phyloP scores from a whole-genome alignment of 192 early-diverging fungal species.

The Endogone sp. region DNA sequence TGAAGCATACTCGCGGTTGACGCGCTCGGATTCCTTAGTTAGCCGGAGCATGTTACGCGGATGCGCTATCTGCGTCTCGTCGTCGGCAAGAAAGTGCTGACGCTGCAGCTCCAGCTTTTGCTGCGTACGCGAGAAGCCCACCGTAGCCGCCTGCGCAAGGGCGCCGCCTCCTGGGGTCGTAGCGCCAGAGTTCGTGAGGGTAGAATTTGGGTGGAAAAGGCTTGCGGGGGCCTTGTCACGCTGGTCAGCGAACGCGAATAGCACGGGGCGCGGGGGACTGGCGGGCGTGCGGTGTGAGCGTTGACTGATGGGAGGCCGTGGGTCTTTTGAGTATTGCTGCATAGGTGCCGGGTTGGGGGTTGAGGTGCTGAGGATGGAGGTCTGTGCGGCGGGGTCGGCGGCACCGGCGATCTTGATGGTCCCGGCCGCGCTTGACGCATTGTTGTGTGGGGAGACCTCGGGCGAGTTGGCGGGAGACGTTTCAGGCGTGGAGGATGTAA shows the following conservation, averaged over 20 bases:
- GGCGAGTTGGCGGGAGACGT: background rate
- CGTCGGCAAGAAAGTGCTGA: slow-evolving; percentile 33
- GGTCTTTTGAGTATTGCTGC: too few relatives aligned
- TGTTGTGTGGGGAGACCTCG: background rate
- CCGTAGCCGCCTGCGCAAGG: slow-evolving; percentile 4
- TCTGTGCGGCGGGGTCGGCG: background rate
- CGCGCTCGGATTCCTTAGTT: slow-evolving; percentile 38
- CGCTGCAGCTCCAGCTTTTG: slow-evolving; percentile 39
- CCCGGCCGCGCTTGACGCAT: background rate
- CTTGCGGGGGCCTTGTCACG: too few relatives aligned
- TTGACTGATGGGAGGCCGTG: background rate
- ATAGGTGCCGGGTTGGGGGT: background rate
- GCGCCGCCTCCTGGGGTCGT: background rate
- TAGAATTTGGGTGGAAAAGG: too few relatives aligned
- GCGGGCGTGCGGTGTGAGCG: too few relatives aligned
- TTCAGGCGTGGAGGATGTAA: background rate
- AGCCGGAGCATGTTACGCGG: slow-evolving; percentile 33
- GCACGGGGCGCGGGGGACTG: background rate
- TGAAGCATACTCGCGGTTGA: slow-evolving; percentile 36
- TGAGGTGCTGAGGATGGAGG: background rate
- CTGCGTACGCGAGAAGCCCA: slow-evolving; percentile 34
- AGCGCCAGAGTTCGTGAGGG: background rate
- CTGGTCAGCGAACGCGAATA: too few relatives aligned
- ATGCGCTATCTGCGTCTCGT: slow-evolving; percentile 36
- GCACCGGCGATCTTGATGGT: background rate